phyloP scores from a whole-genome alignment of 768 basidiomycete genomes.

The Xanthoconium purpureum region DNA sequence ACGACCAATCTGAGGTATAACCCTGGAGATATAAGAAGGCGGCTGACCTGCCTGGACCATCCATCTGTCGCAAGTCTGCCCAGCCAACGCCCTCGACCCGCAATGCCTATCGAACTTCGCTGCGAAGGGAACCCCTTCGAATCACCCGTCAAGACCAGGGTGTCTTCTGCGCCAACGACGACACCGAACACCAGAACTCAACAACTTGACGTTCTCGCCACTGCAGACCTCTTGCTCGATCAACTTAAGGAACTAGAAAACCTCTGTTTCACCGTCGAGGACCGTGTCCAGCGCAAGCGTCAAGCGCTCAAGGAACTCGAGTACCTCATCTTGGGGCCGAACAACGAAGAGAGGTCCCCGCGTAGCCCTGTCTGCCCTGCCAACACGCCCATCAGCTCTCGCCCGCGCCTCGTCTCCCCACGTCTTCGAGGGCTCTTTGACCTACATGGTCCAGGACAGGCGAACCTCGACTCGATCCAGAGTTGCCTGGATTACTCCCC shows the following conservation, averaged over 20 bases:
- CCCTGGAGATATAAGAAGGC: slow-evolving; percentile 11
- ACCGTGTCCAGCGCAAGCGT: slow-evolving; percentile 24
- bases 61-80: neutral
- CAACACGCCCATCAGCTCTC: slow-evolving; percentile 22
- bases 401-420: slow-evolving; percentile 19
- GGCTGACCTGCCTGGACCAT: neutral
- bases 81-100: neutral
- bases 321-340: slow-evolving; percentile 11
- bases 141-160: slow-evolving; percentile 16
- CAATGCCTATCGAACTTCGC: slow-evolving; percentile 8
- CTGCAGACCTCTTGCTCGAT: slow-evolving; percentile 28
- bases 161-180: neutral
- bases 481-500: slow-evolving; percentile 27
- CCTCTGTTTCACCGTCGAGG: slow-evolving; percentile 20
- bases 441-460: slow-evolving; percentile 24
- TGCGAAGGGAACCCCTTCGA: slow-evolving; percentile 17
- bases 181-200: neutral
- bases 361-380: slow-evolving; percentile 17
- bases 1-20: slow-evolving; percentile 8
- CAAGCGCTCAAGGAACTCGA: slow-evolving; percentile 23
- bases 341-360: slow-evolving; percentile 11
- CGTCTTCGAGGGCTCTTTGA: slow-evolving; percentile 33
- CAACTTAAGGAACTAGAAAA: slow-evolving; percentile 27
- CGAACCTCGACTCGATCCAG: slow-evolving; percentile 22
- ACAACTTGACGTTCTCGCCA: slow-evolving; percentile 26